Conservation (phyloP, 169 alveolate species). For the Eimeria necatrix region DNA sequence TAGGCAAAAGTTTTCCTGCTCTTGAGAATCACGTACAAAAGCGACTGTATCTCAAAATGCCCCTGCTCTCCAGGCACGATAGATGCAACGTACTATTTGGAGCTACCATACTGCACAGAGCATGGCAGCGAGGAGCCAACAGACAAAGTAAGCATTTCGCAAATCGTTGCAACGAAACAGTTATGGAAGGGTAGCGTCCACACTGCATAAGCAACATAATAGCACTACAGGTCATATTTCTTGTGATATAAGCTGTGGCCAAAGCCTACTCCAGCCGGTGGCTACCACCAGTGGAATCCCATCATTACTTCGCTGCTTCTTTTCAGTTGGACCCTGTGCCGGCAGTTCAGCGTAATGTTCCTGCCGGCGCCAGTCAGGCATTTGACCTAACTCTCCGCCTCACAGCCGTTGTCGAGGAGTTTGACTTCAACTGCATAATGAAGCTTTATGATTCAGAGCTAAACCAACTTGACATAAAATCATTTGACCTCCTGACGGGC, state of each 20-base stretch:
- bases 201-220: too few species aligned
- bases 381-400: constrained; percentile 73
- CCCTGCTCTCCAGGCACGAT: constrained; percentile 22
- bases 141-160: constrained; percentile 39
- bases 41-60: neutral
- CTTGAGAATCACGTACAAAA: too few species aligned
- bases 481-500: constrained; percentile 74
- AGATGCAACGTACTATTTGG: constrained; percentile 69
- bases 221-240: too few species aligned
- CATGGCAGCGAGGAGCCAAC: constrained; percentile 76
- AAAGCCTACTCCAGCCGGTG: too few species aligned
- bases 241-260: too few species aligned
- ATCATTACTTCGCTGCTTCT: neutral
- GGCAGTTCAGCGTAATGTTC: constrained; percentile 62
- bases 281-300: too few species aligned
- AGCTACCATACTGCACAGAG: constrained; percentile 76
- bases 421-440: constrained; percentile 69
- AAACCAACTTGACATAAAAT: constrained; percentile 57
- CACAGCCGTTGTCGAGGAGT: constrained; percentile 65
- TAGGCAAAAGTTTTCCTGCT: neutral
- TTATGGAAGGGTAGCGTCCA: too few species aligned
- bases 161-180: too few species aligned
- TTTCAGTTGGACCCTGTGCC: constrained; percentile 75
- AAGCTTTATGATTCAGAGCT: constrained; percentile 68
- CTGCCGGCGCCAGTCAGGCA: constrained; percentile 68